Evolutionary conservation across 352 stramenopile genomes (phyloP).

Genomic region (Phytophthora fragariaefolia): DNA sequence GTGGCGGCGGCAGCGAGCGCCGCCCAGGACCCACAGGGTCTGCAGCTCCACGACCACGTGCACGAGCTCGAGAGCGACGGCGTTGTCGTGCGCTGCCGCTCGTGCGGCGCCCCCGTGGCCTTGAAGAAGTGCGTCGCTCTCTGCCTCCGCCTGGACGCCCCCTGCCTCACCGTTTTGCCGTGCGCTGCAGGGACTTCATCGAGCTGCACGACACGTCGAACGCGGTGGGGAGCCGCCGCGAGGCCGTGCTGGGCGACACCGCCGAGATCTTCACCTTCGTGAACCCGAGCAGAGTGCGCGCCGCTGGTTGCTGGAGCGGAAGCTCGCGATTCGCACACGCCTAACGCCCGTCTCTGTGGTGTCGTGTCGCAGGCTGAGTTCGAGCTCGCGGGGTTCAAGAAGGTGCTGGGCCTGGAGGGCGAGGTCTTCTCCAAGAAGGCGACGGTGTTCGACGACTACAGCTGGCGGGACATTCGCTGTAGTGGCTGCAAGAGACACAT

Average conservation of each 20-base stretch:
- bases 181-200: conserved; percentile 62
- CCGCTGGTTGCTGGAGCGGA: background rate
- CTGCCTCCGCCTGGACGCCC: background rate
- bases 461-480: conserved; percentile 80
- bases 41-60: conserved; percentile 23
- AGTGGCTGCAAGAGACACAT: conserved; percentile 78
- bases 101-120: conserved; percentile 74
- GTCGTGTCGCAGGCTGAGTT: conserved; percentile 62
- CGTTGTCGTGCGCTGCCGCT: conserved; percentile 73
- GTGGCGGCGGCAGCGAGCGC: conserved; percentile 15
- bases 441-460: conserved; percentile 87
- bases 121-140: conserved; percentile 57
- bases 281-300: conserved; percentile 67
- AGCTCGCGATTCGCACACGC: background rate
- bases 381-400: conserved; percentile 77
- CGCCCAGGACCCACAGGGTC: conserved; percentile 3
- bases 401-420: conserved; percentile 58
- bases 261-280: conserved; percentile 81
- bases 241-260: conserved; percentile 55
- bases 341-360: background rate
- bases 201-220: conserved; percentile 80
- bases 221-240: conserved; percentile 56
- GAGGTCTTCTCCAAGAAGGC: conserved; percentile 76
- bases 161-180: conserved; percentile 14
- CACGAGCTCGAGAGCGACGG: conserved; percentile 39